Conservation (phyloP, 441 rosid genomes). For the Gossypium lobatum region DNA sequence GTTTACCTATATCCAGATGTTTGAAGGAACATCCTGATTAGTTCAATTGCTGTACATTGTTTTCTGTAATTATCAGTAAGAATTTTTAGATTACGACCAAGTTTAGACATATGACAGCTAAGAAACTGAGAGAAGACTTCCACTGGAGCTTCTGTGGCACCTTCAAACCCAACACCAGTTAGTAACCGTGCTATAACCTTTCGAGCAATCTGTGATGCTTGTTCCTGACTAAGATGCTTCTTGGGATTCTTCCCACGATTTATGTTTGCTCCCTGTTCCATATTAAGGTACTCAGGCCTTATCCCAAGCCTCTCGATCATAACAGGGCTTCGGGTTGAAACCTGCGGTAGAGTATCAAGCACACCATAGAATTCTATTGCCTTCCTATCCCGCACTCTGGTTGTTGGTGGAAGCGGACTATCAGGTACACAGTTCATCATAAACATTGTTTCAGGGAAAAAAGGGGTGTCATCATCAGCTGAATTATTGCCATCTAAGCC, state of each 20-base stretch:
- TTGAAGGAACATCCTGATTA: conserved; percentile 86
- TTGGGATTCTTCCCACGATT: conserved; percentile 24
- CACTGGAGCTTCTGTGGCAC: conserved; percentile 70
- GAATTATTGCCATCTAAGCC: conserved; percentile 38
- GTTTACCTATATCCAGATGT: conserved; percentile 56
- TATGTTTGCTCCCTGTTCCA: not conserved
- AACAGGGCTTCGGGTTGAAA: conserved; percentile 23
- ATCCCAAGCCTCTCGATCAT: not conserved
- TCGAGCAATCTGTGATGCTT: conserved; percentile 53
- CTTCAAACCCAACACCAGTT: conserved; percentile 54
- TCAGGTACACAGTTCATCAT: conserved; percentile 75
- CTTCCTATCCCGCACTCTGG: conserved; percentile 31
- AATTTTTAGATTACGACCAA: conserved; percentile 64
- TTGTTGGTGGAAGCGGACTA: conserved; percentile 47
- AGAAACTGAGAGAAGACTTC: conserved; percentile 73
- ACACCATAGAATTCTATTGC: conserved; percentile 59
- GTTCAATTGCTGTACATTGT: conserved; percentile 75
- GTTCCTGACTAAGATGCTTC: conserved; percentile 56
- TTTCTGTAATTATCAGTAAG: conserved; percentile 73
- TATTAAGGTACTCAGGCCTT: not conserved
- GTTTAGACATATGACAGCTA: conserved; percentile 59
- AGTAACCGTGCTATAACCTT: conserved; percentile 65
- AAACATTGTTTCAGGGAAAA: conserved; percentile 80
- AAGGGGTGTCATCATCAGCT: conserved; percentile 44
- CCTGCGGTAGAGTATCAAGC: conserved; percentile 71